phyloP scores from a whole-genome alignment of 495 filamentous ascomycete genomes.

The Aspergillus carlsbadensis region DNA sequence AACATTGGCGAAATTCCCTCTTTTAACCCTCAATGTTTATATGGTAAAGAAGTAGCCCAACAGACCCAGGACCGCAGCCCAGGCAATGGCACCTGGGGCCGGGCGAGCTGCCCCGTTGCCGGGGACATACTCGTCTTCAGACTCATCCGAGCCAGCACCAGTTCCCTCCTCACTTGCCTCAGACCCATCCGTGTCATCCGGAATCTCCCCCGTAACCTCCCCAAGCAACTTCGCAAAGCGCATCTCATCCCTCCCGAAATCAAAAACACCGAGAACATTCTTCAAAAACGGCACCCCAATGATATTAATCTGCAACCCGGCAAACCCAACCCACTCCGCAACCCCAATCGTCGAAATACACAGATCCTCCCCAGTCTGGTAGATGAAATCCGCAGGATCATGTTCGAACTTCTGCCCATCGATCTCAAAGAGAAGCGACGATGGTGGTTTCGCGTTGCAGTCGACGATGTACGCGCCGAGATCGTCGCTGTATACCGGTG shows the following conservation, averaged over 20 bases:
- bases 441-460: conserved; percentile 56
- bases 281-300: conserved; percentile 64
- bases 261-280: conserved; percentile 53
- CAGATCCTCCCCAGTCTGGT: conserved; percentile 28
- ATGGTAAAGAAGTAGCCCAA: no score
- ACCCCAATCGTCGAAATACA: conserved; percentile 48
- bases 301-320: conserved; percentile 33
- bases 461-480: conserved; percentile 55
- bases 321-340: conserved; percentile 36
- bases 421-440: conserved; percentile 37
- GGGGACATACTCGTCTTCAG: no score
- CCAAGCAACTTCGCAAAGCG: conserved; percentile 24
- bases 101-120: no score
- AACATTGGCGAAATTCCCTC: no score
- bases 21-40: no score
- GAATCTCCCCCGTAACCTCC: background rate
- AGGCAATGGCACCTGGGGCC: no score
- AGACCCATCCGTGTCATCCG: no score
- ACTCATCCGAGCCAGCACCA: no score
- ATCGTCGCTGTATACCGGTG: conserved; percentile 37
- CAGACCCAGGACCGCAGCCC: no score
- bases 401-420: conserved; percentile 22
- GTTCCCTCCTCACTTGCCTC: no score
- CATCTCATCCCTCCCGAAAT: conserved; percentile 33
- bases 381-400: conserved; percentile 16